These are phyloP conservation scores for Cymbopogon citratus DNA, from an alignment of 176 grass and related monocot species.

Conservation along the genomic window DNA sequence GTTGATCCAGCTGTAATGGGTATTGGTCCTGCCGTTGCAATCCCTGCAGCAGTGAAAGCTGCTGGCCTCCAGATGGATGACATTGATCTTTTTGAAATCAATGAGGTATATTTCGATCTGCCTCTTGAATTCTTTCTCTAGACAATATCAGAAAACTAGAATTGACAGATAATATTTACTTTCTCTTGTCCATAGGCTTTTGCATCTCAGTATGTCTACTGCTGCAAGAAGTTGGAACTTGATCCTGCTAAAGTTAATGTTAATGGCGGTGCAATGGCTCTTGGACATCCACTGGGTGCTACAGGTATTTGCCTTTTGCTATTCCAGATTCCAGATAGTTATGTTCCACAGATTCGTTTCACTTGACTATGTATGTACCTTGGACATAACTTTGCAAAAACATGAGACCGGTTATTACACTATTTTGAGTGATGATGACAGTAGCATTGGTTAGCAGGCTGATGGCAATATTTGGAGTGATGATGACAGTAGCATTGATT, in stretches of 20 bases:
- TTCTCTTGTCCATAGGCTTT: constrained; percentile 57
- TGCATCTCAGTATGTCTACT: constrained; percentile 92
- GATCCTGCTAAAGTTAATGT: constrained; percentile 88
- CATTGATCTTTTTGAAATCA: constrained; percentile 89
- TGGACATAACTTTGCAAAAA: neutral
- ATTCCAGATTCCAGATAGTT: neutral
- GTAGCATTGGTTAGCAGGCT: neutral
- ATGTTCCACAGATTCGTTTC: neutral
- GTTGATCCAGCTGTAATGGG: constrained; percentile 98
- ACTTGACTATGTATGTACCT: neutral
- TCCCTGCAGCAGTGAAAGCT: constrained; percentile 84
- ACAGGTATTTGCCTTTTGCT: constrained; percentile 62
- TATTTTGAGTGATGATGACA: constrained; percentile 50
- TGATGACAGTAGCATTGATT: constrained; percentile 43
- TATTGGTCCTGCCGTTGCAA: constrained; percentile 93
- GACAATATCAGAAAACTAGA: neutral
- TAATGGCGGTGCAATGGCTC: constrained; percentile 90
- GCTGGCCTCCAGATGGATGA: constrained; percentile 74
- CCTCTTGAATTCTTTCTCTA: neutral
- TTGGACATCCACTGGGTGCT: constrained; percentile 91
- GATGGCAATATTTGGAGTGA: constrained; percentile 54
- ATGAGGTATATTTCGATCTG: constrained; percentile 59
- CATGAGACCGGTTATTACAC: neutral
- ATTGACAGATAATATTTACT: neutral
- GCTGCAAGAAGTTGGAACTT: constrained; percentile 77